Evolutionary conservation across 1,284 basidiomycete species (phyloP), one percentile per base, ranked within the genome.

Genomic region (Pascua sp.): DNA sequence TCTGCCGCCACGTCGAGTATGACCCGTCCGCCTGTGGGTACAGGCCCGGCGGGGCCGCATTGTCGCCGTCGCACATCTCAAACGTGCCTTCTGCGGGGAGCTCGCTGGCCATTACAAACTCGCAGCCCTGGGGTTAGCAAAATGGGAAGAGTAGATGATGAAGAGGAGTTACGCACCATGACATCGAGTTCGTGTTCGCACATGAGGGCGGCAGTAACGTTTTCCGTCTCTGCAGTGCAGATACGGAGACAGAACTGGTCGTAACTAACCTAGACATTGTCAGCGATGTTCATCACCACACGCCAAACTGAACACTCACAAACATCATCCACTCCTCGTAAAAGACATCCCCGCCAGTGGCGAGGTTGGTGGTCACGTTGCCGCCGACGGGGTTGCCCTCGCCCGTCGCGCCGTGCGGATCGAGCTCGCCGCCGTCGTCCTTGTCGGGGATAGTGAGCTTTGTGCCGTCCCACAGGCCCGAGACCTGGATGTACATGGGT

Each of bases 341-440:
- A 57, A 73, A 51, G 38, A 49, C 49, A 37, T 49, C 43, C 11
- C 42, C 41, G 47, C 56, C 59, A 12, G 49, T 55, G 13, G 51
- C 49, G 44, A 47, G 40, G 50, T 55, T 55, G 56, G 79, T 77
- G 44, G 81, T 81, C 54, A 81, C 81, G 66, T 81, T 81, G 44
- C 81, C 81, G 50, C 81, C 81, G 54, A 80, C 70, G 42, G 81
- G 81, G 77, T 82, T 82, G 48, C 81, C 81, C 66, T 74, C 66
- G 62, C 70, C 72, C 38, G 71, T 73, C 9, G 77, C 77, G 51
- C 80, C 80, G 70, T 80, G 79, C 12, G 80, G 79, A 70, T 81
- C 80, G 44, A 81, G 75, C 67, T 81, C 80, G 54, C 79, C 80
- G 42, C 80, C 80, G 13, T 68, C 50, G 58, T 82, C 81, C 46